Evolutionary conservation across 805 yeast genomes (phyloP), one percentile per base, ranked within the genome.

Genomic region (Yueomyces sinensis): DNA sequence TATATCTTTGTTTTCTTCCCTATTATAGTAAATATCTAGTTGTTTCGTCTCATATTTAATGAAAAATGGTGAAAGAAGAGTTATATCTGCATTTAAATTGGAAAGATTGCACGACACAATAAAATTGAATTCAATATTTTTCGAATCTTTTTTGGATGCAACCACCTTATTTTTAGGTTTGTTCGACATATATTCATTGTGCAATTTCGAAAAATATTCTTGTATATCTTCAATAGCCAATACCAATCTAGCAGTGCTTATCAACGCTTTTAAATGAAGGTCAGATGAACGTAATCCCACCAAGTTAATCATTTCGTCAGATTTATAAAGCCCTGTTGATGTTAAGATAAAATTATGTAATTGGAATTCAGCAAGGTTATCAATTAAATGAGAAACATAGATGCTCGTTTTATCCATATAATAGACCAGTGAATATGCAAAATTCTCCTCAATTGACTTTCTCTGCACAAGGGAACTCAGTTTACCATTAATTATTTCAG

Each of bases 31-130:
- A 5, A 49, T 13, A 6, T 47, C 42, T 2, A 51, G 30, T 27
- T 45, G 41, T 18, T 41, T 50, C 13, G 49, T 42, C 31, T 49
- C 52, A 34, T 45, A 45, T 29, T 47, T 36, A 9, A 46, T 30
- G 28, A 35, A 38, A 27, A 51, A 40, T 5, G 56, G 56, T 4
- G 51, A 41, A 3, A 50, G 17, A 9, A 48, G 41, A 41, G 46
- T 46, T 3, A 47, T 11, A 32, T 51, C 56, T 2, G 52, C 31
- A 38, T 50, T 50, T 2, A 50, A 34, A 30, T 51, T 42, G 3
- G 45, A 39, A 11, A 50, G 37, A 17, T 34, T 32, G 5, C 9
- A 9, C 1, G 17, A 3, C 3, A 36, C 4, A 7, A 29, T 3
- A 25, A 36, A 22, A 25, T 36, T 31, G 16, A 23, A 16, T 5